A percentile compares a stretch with the other conserved stretches of the same genome.
Conservation (phyloP, 2,329 filamentous ascomycete species). For the Fusarium decemcellulare region DNA sequence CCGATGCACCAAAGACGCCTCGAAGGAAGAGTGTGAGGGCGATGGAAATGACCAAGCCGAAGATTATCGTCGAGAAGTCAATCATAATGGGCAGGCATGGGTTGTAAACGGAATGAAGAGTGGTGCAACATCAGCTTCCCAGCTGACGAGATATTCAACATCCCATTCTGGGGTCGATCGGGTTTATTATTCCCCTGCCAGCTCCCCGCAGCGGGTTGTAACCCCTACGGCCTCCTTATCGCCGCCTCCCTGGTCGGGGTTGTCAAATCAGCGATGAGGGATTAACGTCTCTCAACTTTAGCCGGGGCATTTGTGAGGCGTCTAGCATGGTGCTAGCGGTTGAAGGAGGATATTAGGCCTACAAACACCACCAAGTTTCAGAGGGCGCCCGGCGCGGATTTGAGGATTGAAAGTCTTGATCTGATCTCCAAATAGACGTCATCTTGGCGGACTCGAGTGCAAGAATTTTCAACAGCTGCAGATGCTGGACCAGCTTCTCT, state of each 20-base stretch:
- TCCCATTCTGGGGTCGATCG: neutral
- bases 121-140: neutral
- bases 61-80: neutral
- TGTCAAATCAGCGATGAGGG: neutral
- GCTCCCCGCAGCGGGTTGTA: too few relatives aligned
- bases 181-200: neutral
- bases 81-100: neutral
- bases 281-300: neutral
- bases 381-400: too few relatives aligned
- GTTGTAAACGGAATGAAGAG: neutral
- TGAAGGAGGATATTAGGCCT: too few relatives aligned
- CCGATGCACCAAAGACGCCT: neutral
- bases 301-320: too few relatives aligned
- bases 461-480: too few relatives aligned
- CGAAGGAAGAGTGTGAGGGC: neutral
- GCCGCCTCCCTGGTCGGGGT: too few relatives aligned
- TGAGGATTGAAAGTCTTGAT: too few relatives aligned
- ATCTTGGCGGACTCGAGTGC: too few relatives aligned
- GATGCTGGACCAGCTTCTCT: neutral
- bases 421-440: too few relatives aligned
- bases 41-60: neutral
- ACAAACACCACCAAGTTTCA: too few relatives aligned
- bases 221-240: too few relatives aligned
- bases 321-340: too few relatives aligned
- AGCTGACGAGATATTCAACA: neutral